Percentiles rank a stretch among this genome's conserved stretches.
These are phyloP conservation scores for Aspergillus pseudoterreus DNA, from an alignment of 2,329 filamentous ascomycete genomes.

Conservation along the genomic window DNA sequence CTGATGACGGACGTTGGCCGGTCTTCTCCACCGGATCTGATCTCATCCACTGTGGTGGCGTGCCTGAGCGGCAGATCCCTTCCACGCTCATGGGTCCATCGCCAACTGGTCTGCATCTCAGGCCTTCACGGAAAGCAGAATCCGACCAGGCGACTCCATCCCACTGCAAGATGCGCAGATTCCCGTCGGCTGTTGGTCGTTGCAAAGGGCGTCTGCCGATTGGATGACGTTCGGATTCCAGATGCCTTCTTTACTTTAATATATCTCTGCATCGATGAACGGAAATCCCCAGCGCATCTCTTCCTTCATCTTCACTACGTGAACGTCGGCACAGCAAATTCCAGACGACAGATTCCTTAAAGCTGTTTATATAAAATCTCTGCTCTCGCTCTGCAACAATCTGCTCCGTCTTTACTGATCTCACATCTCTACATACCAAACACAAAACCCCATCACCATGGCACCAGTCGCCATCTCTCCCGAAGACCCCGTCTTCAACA, in stretches of 20 bases:
- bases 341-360: too few species aligned
- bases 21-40: not conserved
- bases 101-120: not conserved
- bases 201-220: not conserved
- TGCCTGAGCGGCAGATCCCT: not conserved
- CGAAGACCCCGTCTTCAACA: conserved; percentile 29
- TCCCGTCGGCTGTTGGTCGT: not conserved
- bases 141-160: not conserved
- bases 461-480: conserved; percentile 28
- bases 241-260: not conserved
- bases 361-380: not conserved
- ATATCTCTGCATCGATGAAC: too few species aligned
- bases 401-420: not conserved
- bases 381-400: not conserved
- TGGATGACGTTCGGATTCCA: not conserved
- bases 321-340: too few species aligned
- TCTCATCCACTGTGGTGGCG: not conserved
- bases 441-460: conserved; percentile 19
- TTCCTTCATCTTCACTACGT: too few species aligned
- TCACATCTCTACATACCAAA: not conserved
- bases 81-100: not conserved
- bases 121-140: not conserved
- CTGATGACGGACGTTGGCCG: not conserved
- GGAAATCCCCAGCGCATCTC: too few species aligned
- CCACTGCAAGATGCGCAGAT: not conserved